Evolutionary conservation across 2,329 filamentous ascomycete genomes (phyloP).

Genomic region (Fulvia fulva): DNA sequence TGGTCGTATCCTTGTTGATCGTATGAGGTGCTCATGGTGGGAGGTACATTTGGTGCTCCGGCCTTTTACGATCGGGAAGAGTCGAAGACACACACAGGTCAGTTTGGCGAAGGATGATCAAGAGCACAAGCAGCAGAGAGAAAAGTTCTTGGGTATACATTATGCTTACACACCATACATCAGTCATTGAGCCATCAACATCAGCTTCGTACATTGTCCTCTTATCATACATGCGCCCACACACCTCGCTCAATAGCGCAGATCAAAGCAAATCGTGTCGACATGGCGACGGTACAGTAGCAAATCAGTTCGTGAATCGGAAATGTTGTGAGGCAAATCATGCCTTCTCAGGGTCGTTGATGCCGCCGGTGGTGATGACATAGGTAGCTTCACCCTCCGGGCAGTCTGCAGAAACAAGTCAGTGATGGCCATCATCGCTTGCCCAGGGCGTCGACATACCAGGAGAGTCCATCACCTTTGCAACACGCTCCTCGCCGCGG

Average conservation of each 20-base stretch:
- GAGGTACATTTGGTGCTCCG: too few relatives aligned
- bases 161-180: neutral
- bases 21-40: too few relatives aligned
- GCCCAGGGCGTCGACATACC: too few relatives aligned
- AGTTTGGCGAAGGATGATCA: too few relatives aligned
- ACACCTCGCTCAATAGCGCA: constrained; percentile 2
- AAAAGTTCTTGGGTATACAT: neutral
- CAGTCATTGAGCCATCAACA: neutral
- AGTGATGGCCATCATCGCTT: too few relatives aligned
- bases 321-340: constrained; percentile 28
- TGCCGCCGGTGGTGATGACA: constrained; percentile 65
- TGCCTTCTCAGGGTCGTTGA: constrained; percentile 63
- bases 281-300: neutral
- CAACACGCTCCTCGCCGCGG: constrained; percentile 65
- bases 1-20: neutral
- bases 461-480: constrained; percentile 65
- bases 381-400: constrained; percentile 67
- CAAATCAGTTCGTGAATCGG: constrained; percentile 3
- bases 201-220: neutral
- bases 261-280: neutral
- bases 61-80: too few relatives aligned
- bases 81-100: too few relatives aligned
- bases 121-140: neutral
- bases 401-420: constrained; percentile 50
- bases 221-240: neutral